A percentile compares a stretch with the other conserved stretches of the same genome.
phyloP scores from a whole-genome alignment of 169 alveolate genomes.

The Plasmodium ovale region DNA sequence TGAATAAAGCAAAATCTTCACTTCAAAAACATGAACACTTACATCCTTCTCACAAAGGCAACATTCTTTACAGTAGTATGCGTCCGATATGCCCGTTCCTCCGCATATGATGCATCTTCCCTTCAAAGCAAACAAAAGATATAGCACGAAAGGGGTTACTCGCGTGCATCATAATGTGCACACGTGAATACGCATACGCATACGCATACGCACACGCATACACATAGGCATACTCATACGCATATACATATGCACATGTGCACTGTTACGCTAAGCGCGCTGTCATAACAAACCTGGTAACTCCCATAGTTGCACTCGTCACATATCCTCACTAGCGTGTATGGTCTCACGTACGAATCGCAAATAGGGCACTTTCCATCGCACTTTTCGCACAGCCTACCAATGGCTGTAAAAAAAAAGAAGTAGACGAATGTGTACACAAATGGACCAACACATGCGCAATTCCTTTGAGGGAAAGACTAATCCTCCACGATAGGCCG shows the following conservation, averaged over 20 bases:
- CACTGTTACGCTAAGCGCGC: background rate
- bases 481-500: too few relatives aligned
- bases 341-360: conserved; percentile 99
- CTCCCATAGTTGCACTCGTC: conserved; percentile 99
- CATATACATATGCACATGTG: background rate
- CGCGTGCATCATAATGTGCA: background rate
- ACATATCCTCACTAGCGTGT: conserved; percentile 96
- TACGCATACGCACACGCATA: background rate
- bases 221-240: background rate
- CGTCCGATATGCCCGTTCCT: conserved; percentile 98
- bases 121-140: conserved; percentile 76
- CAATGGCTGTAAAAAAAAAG: conserved; percentile 90
- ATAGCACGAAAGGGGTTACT: background rate
- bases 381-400: conserved; percentile 98
- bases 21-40: too few relatives aligned
- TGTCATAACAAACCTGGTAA: conserved; percentile 83
- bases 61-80: conserved; percentile 99
- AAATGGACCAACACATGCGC: too few relatives aligned
- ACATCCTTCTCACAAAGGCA: conserved; percentile 97
- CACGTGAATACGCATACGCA: background rate
- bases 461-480: too few relatives aligned
- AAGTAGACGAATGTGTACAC: background rate
- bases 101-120: conserved; percentile 99
- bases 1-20: too few relatives aligned
- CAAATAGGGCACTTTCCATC: conserved; percentile 99